A percentile compares a stretch with the other conserved stretches of the same genome.
Conservation (phyloP, 75 land plant species). For the Isoetes taiwanensis region DNA sequence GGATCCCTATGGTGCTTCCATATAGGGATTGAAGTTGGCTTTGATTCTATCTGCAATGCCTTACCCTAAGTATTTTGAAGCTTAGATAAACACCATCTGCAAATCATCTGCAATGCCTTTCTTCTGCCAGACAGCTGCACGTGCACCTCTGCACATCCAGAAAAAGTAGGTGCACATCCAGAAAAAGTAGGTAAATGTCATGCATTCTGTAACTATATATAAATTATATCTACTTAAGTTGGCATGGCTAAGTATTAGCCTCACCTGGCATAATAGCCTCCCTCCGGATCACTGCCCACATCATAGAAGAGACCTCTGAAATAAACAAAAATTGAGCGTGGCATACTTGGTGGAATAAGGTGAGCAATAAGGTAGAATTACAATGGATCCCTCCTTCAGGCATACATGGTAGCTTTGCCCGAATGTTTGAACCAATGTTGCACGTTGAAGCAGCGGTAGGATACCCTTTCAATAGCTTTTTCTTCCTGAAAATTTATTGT, state of each 20-base stretch:
- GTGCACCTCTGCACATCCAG: constrained; percentile 13
- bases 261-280: constrained; percentile 23
- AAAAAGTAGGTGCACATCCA: background rate
- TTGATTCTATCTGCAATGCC: too few species aligned
- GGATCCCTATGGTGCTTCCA: too few species aligned
- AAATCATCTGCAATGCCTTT: too few species aligned
- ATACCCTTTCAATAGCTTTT: constrained; percentile 23
- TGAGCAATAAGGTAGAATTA: constrained; percentile 17
- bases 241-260: background rate
- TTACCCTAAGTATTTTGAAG: too few species aligned
- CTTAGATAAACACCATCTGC: too few species aligned
- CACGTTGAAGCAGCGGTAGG: constrained; percentile 3
- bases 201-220: too few species aligned
- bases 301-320: constrained; percentile 18
- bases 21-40: too few species aligned
- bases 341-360: constrained; percentile 16
- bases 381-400: constrained; percentile 20
- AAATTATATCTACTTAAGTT: background rate
- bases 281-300: constrained; percentile 16
- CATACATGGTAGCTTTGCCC: constrained; percentile 20
- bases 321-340: constrained; percentile 16
- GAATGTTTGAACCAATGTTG: constrained; percentile 20
- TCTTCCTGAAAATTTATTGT: constrained; percentile 9
- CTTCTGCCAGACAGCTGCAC: constrained; percentile 19
- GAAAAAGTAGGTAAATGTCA: background rate